Evolutionary conservation across 176 grass and related monocot genomes (phyloP).

Genomic region (Juncus inflexus): DNA sequence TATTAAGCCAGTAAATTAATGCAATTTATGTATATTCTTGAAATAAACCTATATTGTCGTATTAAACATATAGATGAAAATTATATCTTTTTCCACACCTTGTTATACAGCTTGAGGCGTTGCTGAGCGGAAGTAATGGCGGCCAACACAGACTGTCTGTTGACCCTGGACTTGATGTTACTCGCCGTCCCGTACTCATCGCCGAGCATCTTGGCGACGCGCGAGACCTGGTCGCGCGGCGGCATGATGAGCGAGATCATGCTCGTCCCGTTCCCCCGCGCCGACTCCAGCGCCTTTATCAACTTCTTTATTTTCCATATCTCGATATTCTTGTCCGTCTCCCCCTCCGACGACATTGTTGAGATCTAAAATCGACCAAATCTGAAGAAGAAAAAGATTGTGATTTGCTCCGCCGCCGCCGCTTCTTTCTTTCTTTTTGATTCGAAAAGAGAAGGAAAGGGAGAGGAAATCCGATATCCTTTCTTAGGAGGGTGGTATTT

Average conservation of each 20-base stretch:
- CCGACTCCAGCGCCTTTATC: constrained; percentile 69
- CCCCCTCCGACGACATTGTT: constrained; percentile 37
- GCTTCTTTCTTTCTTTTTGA: neutral
- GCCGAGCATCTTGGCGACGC: constrained; percentile 68
- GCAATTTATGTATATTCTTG: no score
- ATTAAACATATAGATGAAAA: no score
- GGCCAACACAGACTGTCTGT: constrained; percentile 55
- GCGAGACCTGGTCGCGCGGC: constrained; percentile 58
- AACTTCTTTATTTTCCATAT: constrained; percentile 83
- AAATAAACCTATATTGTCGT: no score
- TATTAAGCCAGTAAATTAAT: no score
- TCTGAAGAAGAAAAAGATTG: neutral
- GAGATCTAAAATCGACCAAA: neutral
- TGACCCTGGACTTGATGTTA: constrained; percentile 68
- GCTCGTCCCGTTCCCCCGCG: constrained; percentile 69
- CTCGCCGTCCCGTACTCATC: constrained; percentile 81
- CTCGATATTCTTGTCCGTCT: constrained; percentile 82
- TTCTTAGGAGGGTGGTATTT: no score
- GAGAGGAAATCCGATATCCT: neutral
- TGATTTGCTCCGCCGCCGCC: constrained; percentile 9
- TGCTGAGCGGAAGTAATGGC: constrained; percentile 81
- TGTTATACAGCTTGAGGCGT: constrained; percentile 70
- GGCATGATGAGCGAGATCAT: constrained; percentile 85
- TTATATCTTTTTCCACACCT: neutral
- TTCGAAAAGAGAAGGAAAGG: neutral